A percentile compares a stretch with the other conserved stretches of the same genome.
These are phyloP conservation scores for Cyberlindnera misumaiensis DNA, from an alignment of 805 yeast genomes.

Conservation along the genomic window DNA sequence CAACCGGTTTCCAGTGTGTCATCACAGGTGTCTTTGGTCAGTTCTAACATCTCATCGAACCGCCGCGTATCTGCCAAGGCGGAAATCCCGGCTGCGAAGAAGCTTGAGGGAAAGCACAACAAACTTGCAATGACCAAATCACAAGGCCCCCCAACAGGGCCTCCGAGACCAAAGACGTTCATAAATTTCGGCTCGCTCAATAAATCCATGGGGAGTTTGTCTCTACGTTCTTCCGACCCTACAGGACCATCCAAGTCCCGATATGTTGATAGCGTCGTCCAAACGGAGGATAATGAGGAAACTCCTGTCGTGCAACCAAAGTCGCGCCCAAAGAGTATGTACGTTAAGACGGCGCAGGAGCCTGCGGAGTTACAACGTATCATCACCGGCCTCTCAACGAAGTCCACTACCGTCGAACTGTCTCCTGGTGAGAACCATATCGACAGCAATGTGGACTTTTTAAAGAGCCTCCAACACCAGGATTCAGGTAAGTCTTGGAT, in stretches of 20 bases:
- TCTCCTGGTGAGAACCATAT: slow-evolving; percentile 23
- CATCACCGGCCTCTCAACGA: slow-evolving; percentile 20
- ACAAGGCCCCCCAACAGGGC: slow-evolving; percentile 13
- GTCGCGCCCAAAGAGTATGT: slow-evolving; percentile 31
- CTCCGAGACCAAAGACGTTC: slow-evolving; percentile 15
- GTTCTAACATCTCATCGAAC: too few species aligned
- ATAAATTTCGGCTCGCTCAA: slow-evolving; percentile 8
- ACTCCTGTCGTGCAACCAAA: not conserved
- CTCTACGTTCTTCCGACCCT: slow-evolving; percentile 7
- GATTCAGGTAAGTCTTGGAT: slow-evolving; percentile 29
- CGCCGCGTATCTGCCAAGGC: too few species aligned
- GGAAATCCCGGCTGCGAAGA: too few species aligned
- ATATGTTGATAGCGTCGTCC: slow-evolving; percentile 24
- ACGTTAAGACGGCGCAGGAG: not conserved
- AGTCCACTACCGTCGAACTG: slow-evolving; percentile 12
- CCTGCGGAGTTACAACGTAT: slow-evolving; percentile 20
- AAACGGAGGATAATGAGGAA: slow-evolving; percentile 14
- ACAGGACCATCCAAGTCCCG: slow-evolving; percentile 13
- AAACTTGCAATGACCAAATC: not conserved
- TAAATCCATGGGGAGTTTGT: slow-evolving; percentile 19
- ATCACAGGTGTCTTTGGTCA: too few species aligned
- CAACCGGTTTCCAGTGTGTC: too few species aligned
- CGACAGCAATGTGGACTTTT: slow-evolving; percentile 32
- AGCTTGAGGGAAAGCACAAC: too few species aligned
- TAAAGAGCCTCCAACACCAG: slow-evolving; percentile 30